phyloP scores from a whole-genome alignment of 176 grass and related monocot species.

The Bonia amplexicaulis region DNA sequence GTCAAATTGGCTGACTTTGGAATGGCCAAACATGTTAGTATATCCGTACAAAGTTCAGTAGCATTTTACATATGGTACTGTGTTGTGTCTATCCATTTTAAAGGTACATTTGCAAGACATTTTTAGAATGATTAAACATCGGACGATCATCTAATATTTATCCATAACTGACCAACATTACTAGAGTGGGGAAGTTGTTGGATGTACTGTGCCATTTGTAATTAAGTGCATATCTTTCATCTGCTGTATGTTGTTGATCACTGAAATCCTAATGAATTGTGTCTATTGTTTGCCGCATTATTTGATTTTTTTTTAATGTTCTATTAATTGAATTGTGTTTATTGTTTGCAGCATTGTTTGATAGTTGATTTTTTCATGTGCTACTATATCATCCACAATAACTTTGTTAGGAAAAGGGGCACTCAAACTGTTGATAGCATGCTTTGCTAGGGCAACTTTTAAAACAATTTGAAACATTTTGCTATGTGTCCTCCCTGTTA shows the following conservation, averaged over 20 bases:
- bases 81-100: constrained; percentile 6
- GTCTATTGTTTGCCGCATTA: not conserved
- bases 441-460: not conserved
- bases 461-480: not conserved
- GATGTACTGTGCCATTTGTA: not conserved
- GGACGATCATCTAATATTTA: not conserved
- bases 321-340: not conserved
- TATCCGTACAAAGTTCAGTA: constrained; percentile 10
- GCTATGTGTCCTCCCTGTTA: not conserved
- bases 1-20: constrained; percentile 98
- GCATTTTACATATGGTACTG: not conserved
- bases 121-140: constrained; percentile 5
- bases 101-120: not conserved
- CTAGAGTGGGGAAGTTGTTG: not conserved
- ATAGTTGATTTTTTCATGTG: not conserved
- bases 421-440: not conserved
- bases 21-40: constrained; percentile 97
- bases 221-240: not conserved
- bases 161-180: not conserved
- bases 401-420: not conserved
- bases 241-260: constrained; percentile 3
- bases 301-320: not conserved
- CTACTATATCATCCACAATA: not conserved
- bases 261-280: not conserved
- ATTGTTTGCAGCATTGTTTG: not conserved